Base-by-base conservation (phyloP, 495 filamentous ascomycete genomes). In the Cercophora samala region DNA sequence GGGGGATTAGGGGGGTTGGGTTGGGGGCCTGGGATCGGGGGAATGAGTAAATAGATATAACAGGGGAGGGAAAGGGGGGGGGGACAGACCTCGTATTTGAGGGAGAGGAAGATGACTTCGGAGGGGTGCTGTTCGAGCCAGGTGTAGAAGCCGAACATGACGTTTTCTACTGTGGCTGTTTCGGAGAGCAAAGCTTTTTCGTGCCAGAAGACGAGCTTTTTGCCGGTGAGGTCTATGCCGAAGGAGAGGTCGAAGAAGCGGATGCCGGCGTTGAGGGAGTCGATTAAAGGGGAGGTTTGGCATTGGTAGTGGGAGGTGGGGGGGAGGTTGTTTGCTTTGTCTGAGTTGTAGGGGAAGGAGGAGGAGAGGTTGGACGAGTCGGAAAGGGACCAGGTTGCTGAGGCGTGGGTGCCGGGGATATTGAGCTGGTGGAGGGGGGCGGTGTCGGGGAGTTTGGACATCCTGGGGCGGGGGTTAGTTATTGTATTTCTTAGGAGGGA, bases 71-170 rank as follows among this genome's bases (percentile, higher is more conserved):
- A 32, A 32, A 32, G 29, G 29, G 4, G 29, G 29, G 29, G 29
- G 29, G 29, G 29, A 32, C 8, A 8, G 3, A 32, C 29, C 13
- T 54, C 52, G 13, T 54, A 54, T 54, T 17, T 54, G 3, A 54
- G 13, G 4, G 4, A 4, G 4, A 54, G 3, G 13, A 54, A 54
- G 4, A 54, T 4, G 3, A 54, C 17, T 17, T 54, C 52, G 13
- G 52, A 54, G 17, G 4, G 4, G 13, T 96, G 87, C 3, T 75
- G 64, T 1, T 88, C 84, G 9, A 97, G 82, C 84, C 84, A 86
- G 5, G 67, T 56, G 65, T 84, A 85, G 58, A 85, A 81, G 13
- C 74, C 82, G 65, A 80, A 83, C 4, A 87, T 68, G 2, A 85
- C 79, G 63, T 83, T 80, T 8, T 81, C 78, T 6, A 86, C 60